Base-by-base conservation (phyloP, 2,329 filamentous ascomycete genomes). In the Cylindrodendrum hubeiense region DNA sequence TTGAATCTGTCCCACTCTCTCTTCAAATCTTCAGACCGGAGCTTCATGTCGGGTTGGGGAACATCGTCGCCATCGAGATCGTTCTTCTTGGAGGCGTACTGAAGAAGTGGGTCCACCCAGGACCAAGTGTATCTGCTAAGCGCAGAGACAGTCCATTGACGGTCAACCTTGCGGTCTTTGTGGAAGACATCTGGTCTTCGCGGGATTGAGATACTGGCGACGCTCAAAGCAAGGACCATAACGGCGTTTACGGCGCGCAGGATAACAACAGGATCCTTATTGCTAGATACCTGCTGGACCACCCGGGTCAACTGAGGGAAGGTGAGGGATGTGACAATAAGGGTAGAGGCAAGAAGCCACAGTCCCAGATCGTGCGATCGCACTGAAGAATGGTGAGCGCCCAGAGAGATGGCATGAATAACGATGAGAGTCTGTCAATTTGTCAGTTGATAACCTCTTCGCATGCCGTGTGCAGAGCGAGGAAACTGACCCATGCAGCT, bases 141-240 rank as follows among this genome's bases (percentile, higher is more conserved):
- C 1, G 89, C 86, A 2, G 90, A 89, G 4, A 82, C 83, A 0
- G 90, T 91, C 71, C 84, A 85, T 79, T 91, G 85, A 17, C 82
- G 81, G 74, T 95, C 92, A 33, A 95, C 90, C 4, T 83, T 75
- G 50, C 84, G 81, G 26, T 83, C 89, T 41, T 89, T 67, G 71
- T 85, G 81, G 73, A 84, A 93, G 19, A 94, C 89, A 57, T 90
- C 83, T 4, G 92, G 92, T 12, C 92, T 85, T 46, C 92, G 86
- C 4, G 90, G 91, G 15, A 94, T 80, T 1, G 85, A 83, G 13
- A 91, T 67, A 67, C 85, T 85, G 17, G 82, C 78, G 47, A 86
- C 67, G 15, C 80, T 78, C 19, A 88, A 78, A n/a, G 78, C 72
- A n/a, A 88, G 30, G 15, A 81, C 76, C 12, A 81, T 75, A 9